Base-by-base conservation (phyloP, 2,329 filamentous ascomycete species). In the Aphanoascus verrucosus region DNA sequence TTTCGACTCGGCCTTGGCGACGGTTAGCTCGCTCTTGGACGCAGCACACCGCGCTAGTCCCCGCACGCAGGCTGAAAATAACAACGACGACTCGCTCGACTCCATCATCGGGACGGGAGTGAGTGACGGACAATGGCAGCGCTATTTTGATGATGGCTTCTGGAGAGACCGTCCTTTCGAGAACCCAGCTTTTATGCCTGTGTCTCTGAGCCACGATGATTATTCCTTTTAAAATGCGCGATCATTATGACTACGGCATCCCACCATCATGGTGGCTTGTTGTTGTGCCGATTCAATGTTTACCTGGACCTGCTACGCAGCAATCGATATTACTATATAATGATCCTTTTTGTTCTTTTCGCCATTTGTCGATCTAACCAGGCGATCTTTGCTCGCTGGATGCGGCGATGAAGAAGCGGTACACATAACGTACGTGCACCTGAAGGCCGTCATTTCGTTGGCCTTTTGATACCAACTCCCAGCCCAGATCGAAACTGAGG, bases 81-180 rank as follows among this genome's bases (percentile, higher is more conserved):
- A 14, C 6, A 17, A 34, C 37, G 34, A 35, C 15, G 46, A 40
- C 12, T 49, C 46, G 20, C 17, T 49, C 1, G 46, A 49, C 8
- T 41, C 46, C 32, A 49, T 49, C 35, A 49, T 4, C 7, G 32
- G 46, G 12, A 49, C 19, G 7, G 46, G 38, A 31, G 34, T 50
- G 11, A 42, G 37, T 9, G 34, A 34, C 4, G 49, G 20, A 14
- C 28, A 45, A 15, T 52, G 49, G 49, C 41, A 52, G 31, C 31
- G 15, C 17, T 52, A 19, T 23, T 52, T 52, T 41, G 45, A 46
- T 28, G 38, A 46, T 34, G 49, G 49, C 9, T 52, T 52, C 49
- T 52, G 49, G 49, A 52, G 45, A 52, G 14, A n/a, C 9, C 17
- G n/a, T 15, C 28, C 17, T 15, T 52, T 52, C 41, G 42, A 52